Percentiles rank a stretch among this genome's conserved stretches.
phyloP scores from a whole-genome alignment of 805 yeast genomes.

The Candida yuanshanica region DNA sequence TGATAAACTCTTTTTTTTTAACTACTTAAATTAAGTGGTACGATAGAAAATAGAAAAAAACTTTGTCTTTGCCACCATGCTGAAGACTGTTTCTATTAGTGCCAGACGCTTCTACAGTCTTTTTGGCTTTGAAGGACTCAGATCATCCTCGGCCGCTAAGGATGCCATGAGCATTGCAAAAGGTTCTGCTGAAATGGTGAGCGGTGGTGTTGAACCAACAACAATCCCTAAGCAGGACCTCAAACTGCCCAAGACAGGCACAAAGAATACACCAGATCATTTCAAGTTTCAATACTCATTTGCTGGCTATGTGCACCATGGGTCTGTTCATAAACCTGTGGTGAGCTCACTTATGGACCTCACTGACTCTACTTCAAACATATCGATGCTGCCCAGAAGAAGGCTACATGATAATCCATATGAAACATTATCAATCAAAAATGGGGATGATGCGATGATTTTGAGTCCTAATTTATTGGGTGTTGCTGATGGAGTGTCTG shows the following conservation, averaged over 20 bases:
- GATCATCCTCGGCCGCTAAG: neutral
- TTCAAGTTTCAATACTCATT: slow-evolving; percentile 39
- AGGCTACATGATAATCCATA: slow-evolving; percentile 47
- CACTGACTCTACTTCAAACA: slow-evolving; percentile 38
- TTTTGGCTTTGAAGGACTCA: neutral
- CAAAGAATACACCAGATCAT: slow-evolving; percentile 25
- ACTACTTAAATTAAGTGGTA: too few relatives aligned
- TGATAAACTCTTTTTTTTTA: too few relatives aligned
- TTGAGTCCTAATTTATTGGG: slow-evolving; percentile 47
- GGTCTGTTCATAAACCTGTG: slow-evolving; percentile 30
- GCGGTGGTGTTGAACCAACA: neutral
- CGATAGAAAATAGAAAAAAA: too few relatives aligned
- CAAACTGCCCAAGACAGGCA: neutral
- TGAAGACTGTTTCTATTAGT: neutral
- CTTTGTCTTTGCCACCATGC: slow-evolving; percentile 3
- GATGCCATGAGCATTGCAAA: neutral
- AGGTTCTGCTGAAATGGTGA: neutral
- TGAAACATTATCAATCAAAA: slow-evolving; percentile 46
- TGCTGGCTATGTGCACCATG: slow-evolving; percentile 45
- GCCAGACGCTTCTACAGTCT: slow-evolving; percentile 1
- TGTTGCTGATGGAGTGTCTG: slow-evolving; percentile 53
- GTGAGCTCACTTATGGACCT: slow-evolving; percentile 46
- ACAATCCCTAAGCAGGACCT: slow-evolving; percentile 3
- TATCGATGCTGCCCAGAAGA: slow-evolving; percentile 43
- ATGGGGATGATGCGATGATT: slow-evolving; percentile 55